Evolutionary conservation across 75 land plant genomes (phyloP), one percentile per base, ranked within the genome.

Genomic region (Cryptomeria japonica): DNA sequence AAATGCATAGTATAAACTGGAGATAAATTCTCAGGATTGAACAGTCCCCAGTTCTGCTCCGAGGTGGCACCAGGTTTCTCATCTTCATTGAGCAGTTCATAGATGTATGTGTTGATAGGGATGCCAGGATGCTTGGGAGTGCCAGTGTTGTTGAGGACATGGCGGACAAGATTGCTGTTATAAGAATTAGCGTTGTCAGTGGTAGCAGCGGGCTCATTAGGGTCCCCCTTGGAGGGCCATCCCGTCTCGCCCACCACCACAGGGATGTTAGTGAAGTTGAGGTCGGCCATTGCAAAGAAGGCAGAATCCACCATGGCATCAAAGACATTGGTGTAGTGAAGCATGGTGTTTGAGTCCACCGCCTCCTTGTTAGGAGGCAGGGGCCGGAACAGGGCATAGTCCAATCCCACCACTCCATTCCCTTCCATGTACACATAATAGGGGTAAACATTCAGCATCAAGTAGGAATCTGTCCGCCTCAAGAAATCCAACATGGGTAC

Each of bases 261-360:
- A 19, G 88, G 88, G 10, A 94, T 6, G 51, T 93, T 91, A 8
- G 94, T 91, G 88, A 87, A 87, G 53, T 94, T 94, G 9, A 94
- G 85, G 39, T 86, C 87, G 2, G 93, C 92, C 92, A 96, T 89
- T 0, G 97, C 94, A 68, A 93, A 89, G 89, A 92, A 93, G 58
- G 91, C 88, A 8, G 97, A 94, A 80, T 96, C 97, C 46, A 95
- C 88, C 56, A 91, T 91, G 28, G 96, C 96, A 85, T 95, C 96
- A 36, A 93, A 92, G 79, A 93, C 89, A 51, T 91, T 95, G 15
- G 93, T 91, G 89, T 95, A 95, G 16, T 89, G 90, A 56, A 91
- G 72, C 34, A 91, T 90, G 0, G 94, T 92, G 73, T 89, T 92
- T 19, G 95, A 79, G 75, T 95, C 96, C 39, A 90, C 87, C 14